phyloP scores from a whole-genome alignment of 2,329 filamentous ascomycete species.

The Fusarium coicis region DNA sequence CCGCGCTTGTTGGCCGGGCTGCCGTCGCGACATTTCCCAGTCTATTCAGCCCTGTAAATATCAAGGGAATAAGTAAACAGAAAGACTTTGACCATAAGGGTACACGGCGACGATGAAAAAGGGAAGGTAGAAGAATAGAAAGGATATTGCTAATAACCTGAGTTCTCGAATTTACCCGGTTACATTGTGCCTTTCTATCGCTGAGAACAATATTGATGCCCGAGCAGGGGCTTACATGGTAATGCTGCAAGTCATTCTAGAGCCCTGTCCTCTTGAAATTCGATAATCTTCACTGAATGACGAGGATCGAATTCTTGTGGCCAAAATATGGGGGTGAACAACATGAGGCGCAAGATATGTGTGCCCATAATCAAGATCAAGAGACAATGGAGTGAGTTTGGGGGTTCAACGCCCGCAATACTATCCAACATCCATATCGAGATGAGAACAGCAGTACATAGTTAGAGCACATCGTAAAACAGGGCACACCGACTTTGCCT shows the following conservation, averaged over 20 bases:
- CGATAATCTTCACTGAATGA: not conserved
- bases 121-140: not conserved
- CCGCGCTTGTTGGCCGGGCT: slow-evolving; percentile 18
- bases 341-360: slow-evolving; percentile 15
- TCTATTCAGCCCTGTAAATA: slow-evolving; percentile 28
- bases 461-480: not conserved
- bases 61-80: not conserved
- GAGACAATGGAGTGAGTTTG: slow-evolving; percentile 18
- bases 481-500: slow-evolving; percentile 30
- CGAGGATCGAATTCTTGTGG: not conserved
- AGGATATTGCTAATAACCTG: not conserved
- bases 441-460: not conserved
- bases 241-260: slow-evolving; percentile 19
- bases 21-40: slow-evolving; percentile 18
- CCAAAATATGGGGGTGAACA: slow-evolving; percentile 13
- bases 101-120: not conserved
- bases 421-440: slow-evolving; percentile 1
- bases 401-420: slow-evolving; percentile 14
- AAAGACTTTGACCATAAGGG: not conserved
- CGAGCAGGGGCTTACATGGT: not conserved
- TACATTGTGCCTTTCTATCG: not conserved
- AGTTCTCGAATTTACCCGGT: not conserved
- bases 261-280: slow-evolving; percentile 6
- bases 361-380: slow-evolving; percentile 6
- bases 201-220: slow-evolving; percentile 6